Evolutionary conservation across 306 rosid genomes (phyloP).

Genomic region (Cucurbita maxima): DNA sequence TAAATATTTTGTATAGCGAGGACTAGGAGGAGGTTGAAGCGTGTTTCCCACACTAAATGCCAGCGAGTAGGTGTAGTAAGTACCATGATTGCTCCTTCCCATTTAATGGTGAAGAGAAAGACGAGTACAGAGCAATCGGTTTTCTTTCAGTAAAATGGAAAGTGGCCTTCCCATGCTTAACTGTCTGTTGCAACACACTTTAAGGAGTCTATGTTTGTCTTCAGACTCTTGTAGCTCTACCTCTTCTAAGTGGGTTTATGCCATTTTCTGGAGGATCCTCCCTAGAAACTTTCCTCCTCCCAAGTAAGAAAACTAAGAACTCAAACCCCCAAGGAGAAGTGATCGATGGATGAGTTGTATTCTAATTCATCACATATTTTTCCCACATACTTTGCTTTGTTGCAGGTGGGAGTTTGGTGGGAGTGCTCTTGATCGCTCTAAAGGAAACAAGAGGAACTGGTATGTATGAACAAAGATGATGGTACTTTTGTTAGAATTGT

Average conservation of each 20-base stretch:
- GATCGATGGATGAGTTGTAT: constrained; percentile 2
- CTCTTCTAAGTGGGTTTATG: constrained; percentile 80
- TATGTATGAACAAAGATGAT: constrained; percentile 10
- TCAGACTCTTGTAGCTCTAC: constrained; percentile 25
- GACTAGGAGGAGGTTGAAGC: constrained; percentile 23
- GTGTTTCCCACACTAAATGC: constrained; percentile 21
- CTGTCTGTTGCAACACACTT: constrained; percentile 64
- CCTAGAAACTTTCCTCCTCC: constrained; percentile 92
- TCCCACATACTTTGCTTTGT: neutral
- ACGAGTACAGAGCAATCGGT: constrained; percentile 3
- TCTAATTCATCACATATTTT: neutral
- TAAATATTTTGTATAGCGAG: neutral
- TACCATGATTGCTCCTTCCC: constrained; percentile 10
- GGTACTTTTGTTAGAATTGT: neutral
- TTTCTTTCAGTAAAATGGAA: constrained; percentile 36
- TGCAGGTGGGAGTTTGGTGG: constrained; percentile 90
- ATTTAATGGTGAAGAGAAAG: constrained; percentile 15
- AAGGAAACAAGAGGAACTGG: constrained; percentile 90
- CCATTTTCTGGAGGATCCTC: constrained; percentile 73
- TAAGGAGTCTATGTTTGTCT: constrained; percentile 45
- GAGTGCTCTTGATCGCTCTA: constrained; percentile 58
- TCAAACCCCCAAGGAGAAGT: neutral
- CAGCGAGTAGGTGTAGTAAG: constrained; percentile 21
- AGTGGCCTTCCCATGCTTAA: constrained; percentile 57
- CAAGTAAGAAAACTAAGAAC: constrained; percentile 23